Evolutionary conservation across 805 yeast genomes (phyloP).

Genomic region (Metschnikowia similis): DNA sequence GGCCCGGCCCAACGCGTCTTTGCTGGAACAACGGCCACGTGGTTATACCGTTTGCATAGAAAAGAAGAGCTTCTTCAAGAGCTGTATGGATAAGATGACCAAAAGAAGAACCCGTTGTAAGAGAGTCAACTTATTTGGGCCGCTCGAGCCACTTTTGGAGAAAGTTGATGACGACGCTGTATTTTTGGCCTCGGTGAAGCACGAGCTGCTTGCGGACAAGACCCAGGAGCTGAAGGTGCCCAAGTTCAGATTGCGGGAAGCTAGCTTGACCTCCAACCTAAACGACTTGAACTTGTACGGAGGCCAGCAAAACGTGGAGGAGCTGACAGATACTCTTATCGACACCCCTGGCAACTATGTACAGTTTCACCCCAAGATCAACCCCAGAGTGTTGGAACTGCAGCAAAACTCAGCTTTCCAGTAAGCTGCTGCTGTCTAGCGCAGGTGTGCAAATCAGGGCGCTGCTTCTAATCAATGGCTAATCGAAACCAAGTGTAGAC

Average conservation of each 20-base stretch:
- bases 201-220: background rate
- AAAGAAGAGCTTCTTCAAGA: background rate
- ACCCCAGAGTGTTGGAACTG: background rate
- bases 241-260: background rate
- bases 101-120: background rate
- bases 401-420: background rate
- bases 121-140: background rate
- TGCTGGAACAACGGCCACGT: background rate
- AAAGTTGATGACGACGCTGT: background rate
- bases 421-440: background rate
- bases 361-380: background rate
- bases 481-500: too few relatives aligned
- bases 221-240: too few relatives aligned
- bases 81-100: background rate
- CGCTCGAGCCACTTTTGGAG: background rate
- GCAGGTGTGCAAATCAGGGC: too few relatives aligned
- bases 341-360: background rate
- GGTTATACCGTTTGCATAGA: background rate
- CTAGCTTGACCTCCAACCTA: background rate
- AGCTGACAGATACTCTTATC: slow-evolving; percentile 2
- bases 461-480: too few relatives aligned
- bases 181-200: background rate
- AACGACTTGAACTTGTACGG: background rate
- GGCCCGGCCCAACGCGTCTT: background rate
- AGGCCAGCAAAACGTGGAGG: background rate